Percentiles rank a stretch among this genome's conserved stretches.
phyloP scores from a whole-genome alignment of 208 protist genomes.

The Trypanosoma melophagium region DNA sequence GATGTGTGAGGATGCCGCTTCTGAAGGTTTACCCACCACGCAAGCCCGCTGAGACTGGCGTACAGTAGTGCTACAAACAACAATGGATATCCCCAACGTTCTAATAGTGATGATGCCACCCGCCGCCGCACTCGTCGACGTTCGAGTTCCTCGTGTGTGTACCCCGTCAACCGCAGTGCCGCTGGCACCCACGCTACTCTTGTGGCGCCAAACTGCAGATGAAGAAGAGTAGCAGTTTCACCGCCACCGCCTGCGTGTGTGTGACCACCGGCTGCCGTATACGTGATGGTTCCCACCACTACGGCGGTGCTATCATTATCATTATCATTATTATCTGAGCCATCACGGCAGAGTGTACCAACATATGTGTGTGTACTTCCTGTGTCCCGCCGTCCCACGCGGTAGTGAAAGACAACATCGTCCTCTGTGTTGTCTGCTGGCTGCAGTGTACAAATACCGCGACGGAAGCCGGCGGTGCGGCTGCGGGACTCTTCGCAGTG shows the following conservation, averaged over 20 bases:
- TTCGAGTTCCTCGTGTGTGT: slow-evolving; percentile 29
- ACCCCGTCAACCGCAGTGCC: slow-evolving; percentile 35
- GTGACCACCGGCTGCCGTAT: not conserved
- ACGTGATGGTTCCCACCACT: slow-evolving; percentile 19
- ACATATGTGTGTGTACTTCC: too few relatives aligned
- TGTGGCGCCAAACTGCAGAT: slow-evolving; percentile 11
- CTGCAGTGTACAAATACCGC: slow-evolving; percentile 21
- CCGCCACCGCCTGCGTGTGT: not conserved
- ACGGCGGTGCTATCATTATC: not conserved
- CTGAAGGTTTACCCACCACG: slow-evolving; percentile 4
- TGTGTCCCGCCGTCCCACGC: slow-evolving; percentile 1
- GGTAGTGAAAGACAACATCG: slow-evolving; percentile 28
- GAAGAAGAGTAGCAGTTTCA: not conserved
- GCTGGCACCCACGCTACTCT: slow-evolving; percentile 16
- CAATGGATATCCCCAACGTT: slow-evolving; percentile 47
- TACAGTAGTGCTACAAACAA: slow-evolving; percentile 41
- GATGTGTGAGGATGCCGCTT: not conserved
- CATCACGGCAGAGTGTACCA: slow-evolving; percentile 22
- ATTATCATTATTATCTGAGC: too few relatives aligned
- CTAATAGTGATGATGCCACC: slow-evolving; percentile 28
- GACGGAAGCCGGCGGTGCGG: not conserved
- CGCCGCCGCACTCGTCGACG: slow-evolving; percentile 11
- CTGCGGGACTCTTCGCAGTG: slow-evolving; percentile 29
- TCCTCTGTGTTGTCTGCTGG: not conserved
- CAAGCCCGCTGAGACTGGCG: slow-evolving; percentile 26